Percentiles rank a stretch among this genome's conserved stretches.
Conservation (phyloP, 257 asterid species). For the Asclepias syriaca region DNA sequence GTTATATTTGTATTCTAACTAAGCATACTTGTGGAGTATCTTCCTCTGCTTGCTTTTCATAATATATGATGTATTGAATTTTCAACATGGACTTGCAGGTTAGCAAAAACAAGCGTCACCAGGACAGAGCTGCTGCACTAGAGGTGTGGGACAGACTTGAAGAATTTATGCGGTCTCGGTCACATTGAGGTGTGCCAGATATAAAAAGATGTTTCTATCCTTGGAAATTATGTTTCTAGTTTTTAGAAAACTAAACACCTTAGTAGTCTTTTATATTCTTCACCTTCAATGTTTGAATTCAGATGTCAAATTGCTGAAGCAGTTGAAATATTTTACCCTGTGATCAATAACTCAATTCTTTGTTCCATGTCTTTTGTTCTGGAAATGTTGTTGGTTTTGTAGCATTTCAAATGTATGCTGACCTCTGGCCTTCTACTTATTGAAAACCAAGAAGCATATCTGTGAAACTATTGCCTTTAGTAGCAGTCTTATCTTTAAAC, state of each 20-base stretch:
- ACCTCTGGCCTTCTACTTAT: neutral
- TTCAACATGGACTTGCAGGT: slow-evolving; percentile 43
- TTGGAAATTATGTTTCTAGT: neutral
- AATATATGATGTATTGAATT: neutral
- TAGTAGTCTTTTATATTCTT: neutral
- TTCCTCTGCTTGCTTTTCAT: neutral
- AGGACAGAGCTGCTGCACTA: slow-evolving; percentile 97
- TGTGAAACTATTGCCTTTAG: neutral
- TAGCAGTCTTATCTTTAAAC: neutral
- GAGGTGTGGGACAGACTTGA: slow-evolving; percentile 99
- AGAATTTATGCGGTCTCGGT: slow-evolving; percentile 95
- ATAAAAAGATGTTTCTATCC: neutral
- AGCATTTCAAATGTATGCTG: neutral
- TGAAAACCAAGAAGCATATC: neutral
- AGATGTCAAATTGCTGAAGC: slow-evolving; percentile 1
- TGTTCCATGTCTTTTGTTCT: neutral
- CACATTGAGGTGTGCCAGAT: slow-evolving; percentile 51
- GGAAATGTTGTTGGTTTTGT: neutral
- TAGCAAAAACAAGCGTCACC: slow-evolving; percentile 95
- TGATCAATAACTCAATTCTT: neutral
- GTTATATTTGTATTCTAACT: neutral
- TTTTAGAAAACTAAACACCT: neutral
- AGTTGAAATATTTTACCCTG: neutral
- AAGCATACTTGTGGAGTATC: neutral
- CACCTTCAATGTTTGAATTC: neutral